Evolutionary conservation across 768 basidiomycete species (phyloP), one percentile per base, ranked within the genome.

Genomic region (Chalciporus piperatus): DNA sequence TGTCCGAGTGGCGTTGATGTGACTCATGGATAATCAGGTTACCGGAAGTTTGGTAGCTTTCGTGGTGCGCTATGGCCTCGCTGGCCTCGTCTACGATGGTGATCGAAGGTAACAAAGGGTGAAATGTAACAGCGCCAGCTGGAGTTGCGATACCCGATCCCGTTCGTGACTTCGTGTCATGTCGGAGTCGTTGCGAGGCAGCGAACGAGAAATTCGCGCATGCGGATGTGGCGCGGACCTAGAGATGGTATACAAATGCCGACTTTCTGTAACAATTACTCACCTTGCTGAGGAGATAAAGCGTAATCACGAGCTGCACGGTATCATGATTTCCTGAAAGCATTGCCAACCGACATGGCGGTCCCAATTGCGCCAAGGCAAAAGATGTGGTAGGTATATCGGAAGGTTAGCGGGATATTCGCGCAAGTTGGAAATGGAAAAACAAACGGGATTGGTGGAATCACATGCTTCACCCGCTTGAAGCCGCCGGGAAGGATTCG

Each of bases 61-160:
- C 67, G 74, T 78, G 19, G 80, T 98, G 28, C 78, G 96, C 59
- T 98, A 99, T 61, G 95, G 94, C 9, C 76, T 95, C 12, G 93
- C 92, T 4, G 81, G 87, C 42, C 76, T 96, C 48, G 79, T 97
- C 40, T 99, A 97, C 65, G 95, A 96, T 62, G 93, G 92, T 10
- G 92, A 93, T 72, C 78, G 95, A 65, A 75, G 92, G 65, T 93
- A 75, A 69, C 42, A 38, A 35, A 16, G 20, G 45, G n/a, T 32
- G 30, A 33, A 25, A 16, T 35, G 25, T 25, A 14, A 7, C 41
- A 13, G 25, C 41, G 17, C 25, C 17, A 14, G 27, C 9, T 28
- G 7, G 10, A 12, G n/a, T n/a, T 37, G 35, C 44, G n/a, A 45
- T 19, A 33, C 16, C 17, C 20, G 37, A 38, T n/a, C 19, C 19